These are phyloP conservation scores for Vaucheria bursata DNA, from an alignment of 352 stramenopile genomes.

Conservation along the genomic window DNA sequence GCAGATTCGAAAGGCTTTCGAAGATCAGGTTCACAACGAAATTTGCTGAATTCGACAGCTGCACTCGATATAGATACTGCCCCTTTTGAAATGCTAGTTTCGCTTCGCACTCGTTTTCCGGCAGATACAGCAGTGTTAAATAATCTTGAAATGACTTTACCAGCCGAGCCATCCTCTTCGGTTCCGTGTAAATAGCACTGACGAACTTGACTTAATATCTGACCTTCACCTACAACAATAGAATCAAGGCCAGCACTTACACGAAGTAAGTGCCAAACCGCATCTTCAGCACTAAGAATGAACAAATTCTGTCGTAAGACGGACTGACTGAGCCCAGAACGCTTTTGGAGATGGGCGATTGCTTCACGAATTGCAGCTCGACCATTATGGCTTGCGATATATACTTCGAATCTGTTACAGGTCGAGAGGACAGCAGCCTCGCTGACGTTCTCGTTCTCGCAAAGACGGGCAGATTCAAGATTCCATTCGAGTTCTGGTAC, in stretches of 20 bases:
- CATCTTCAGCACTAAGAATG: conserved; percentile 68
- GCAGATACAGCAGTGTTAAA: conserved; percentile 70
- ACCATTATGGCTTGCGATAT: conserved; percentile 63
- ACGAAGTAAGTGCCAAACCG: conserved; percentile 71
- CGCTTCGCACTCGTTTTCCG: conserved; percentile 66
- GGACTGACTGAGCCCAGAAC: conserved; percentile 58
- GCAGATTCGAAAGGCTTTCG: conserved; percentile 61
- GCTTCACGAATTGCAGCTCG: conserved; percentile 60
- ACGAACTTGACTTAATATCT: conserved; percentile 69
- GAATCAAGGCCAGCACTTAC: conserved; percentile 70
- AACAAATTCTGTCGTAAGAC: conserved; percentile 67
- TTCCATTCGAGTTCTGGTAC: conserved; percentile 73
- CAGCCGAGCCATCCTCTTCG: conserved; percentile 66
- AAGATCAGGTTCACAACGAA: conserved; percentile 60
- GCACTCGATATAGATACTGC: conserved; percentile 71
- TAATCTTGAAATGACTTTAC: conserved; percentile 67
- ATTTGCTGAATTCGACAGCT: conserved; percentile 63
- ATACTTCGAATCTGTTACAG: conserved; percentile 80
- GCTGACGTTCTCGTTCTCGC: conserved; percentile 27
- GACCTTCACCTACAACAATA: conserved; percentile 72
- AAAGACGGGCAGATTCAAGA: conserved; percentile 53
- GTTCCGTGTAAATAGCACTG: conserved; percentile 73
- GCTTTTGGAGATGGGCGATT: conserved; percentile 60
- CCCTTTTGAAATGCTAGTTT: conserved; percentile 70
- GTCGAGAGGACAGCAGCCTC: conserved; percentile 65